These are phyloP conservation scores for Fusarium marasasianum DNA, from an alignment of 2,329 filamentous ascomycete genomes.

Conservation along the genomic window DNA sequence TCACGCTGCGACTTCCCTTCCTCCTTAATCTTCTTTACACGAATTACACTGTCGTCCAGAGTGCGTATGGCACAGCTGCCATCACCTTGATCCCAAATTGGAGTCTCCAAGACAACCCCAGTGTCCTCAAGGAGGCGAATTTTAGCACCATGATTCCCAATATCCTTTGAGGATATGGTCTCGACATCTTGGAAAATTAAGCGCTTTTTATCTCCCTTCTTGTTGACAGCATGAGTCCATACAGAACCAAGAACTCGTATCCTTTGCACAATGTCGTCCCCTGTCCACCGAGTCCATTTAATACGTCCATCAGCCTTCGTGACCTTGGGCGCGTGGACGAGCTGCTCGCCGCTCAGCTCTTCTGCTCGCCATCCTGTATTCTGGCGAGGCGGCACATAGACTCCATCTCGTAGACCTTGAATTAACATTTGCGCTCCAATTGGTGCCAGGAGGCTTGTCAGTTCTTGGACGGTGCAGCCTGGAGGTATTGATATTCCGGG, in stretches of 20 bases:
- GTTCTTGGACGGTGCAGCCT: slow-evolving; percentile 54
- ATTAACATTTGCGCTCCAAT: slow-evolving; percentile 78
- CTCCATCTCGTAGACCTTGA: slow-evolving; percentile 65
- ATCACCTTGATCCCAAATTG: slow-evolving; percentile 15
- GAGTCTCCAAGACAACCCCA: slow-evolving; percentile 6
- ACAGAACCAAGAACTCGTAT: slow-evolving; percentile 70
- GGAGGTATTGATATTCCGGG: slow-evolving; percentile 64
- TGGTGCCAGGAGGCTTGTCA: slow-evolving; percentile 62
- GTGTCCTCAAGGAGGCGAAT: slow-evolving; percentile 32
- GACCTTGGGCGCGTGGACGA: slow-evolving; percentile 76
- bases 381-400: slow-evolving; percentile 72
- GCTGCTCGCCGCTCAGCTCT: slow-evolving; percentile 25
- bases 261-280: slow-evolving; percentile 63
- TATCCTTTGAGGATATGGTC: slow-evolving; percentile 19
- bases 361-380: slow-evolving; percentile 46
- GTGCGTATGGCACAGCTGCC: slow-evolving; percentile 40
- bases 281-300: slow-evolving; percentile 64
- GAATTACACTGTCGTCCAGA: slow-evolving; percentile 33
- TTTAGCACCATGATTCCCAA: not conserved
- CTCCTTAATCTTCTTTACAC: slow-evolving; percentile 46
- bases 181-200: slow-evolving; percentile 52
- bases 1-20: slow-evolving; percentile 45
- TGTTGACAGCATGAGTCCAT: slow-evolving; percentile 63
- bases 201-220: slow-evolving; percentile 44
- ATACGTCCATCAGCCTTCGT: slow-evolving; percentile 70